A percentile compares a stretch with the other conserved stretches of the same genome.
phyloP scores from a whole-genome alignment of 208 protist genomes.

The Acanthamoeba lenticulata region DNA sequence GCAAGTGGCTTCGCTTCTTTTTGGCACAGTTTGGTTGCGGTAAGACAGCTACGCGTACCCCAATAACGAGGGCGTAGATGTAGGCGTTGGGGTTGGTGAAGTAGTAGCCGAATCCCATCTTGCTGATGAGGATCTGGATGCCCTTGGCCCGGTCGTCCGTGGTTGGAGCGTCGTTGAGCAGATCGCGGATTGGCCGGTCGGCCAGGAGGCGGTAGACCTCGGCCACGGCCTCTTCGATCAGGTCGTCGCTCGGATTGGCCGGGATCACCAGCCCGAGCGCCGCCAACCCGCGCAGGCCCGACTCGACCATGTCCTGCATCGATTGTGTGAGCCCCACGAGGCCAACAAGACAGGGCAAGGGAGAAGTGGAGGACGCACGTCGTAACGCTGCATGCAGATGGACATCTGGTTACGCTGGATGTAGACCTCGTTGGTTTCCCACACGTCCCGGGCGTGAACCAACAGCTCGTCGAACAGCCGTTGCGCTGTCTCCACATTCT shows the following conservation, averaged over 20 bases:
- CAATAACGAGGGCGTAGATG: neutral
- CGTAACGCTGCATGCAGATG: neutral
- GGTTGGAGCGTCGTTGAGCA: neutral
- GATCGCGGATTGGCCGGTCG: neutral
- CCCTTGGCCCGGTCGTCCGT: neutral
- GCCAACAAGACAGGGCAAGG: neutral
- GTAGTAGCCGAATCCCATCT: neutral
- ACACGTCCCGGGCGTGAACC: neutral
- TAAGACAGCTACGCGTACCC: neutral
- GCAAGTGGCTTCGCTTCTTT: no score
- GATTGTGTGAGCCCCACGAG: neutral
- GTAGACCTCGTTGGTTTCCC: constrained; percentile 32
- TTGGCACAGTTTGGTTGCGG: no score
- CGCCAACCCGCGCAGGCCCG: neutral
- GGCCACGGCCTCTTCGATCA: neutral
- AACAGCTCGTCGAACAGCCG: neutral
- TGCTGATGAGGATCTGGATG: neutral
- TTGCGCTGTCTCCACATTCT: neutral
- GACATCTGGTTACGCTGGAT: constrained; percentile 16
- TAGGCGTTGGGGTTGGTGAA: constrained; percentile 24
- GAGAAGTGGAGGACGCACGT: neutral
- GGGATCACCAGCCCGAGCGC: neutral
- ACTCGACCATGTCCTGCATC: neutral
- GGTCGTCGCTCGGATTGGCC: neutral
- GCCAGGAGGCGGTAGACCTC: neutral